These are phyloP conservation scores for Kalmanozyma brasiliensis DNA, from an alignment of 1,284 basidiomycete genomes.

Conservation along the genomic window DNA sequence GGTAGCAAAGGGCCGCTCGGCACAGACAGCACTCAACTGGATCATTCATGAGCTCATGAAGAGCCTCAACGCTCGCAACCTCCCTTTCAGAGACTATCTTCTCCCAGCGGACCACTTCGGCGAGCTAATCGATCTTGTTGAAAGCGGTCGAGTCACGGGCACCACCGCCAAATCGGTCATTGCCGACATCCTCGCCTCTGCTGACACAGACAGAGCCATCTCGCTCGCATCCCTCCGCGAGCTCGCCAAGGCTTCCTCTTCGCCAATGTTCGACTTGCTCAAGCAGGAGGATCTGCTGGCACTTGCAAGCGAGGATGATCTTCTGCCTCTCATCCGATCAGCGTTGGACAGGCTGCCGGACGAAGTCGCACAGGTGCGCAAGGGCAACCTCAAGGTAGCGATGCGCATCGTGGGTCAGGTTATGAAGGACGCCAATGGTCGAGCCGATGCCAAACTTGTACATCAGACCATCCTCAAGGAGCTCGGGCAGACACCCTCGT, in stretches of 20 bases:
- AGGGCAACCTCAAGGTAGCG: slow-evolving; percentile 82
- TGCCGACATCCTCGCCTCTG: slow-evolving; percentile 43
- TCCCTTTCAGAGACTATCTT: slow-evolving; percentile 46
- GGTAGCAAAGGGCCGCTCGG: slow-evolving; percentile 43
- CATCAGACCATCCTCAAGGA: slow-evolving; percentile 39
- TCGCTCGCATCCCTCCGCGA: slow-evolving; percentile 13
- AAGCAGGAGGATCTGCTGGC: slow-evolving; percentile 28
- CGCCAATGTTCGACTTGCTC: slow-evolving; percentile 39
- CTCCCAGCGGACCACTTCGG: slow-evolving; percentile 74
- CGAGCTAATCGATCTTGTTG: slow-evolving; percentile 81
- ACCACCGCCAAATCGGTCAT: slow-evolving; percentile 66
- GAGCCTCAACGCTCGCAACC: slow-evolving; percentile 43
- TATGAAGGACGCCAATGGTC: slow-evolving; percentile 84
- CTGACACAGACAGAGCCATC: not conserved
- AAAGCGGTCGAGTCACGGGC: slow-evolving; percentile 74
- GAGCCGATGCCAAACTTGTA: slow-evolving; percentile 74
- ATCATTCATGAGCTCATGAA: slow-evolving; percentile 62
- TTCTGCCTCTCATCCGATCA: slow-evolving; percentile 72
- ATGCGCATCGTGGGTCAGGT: slow-evolving; percentile 89
- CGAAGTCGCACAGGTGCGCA: slow-evolving; percentile 77
- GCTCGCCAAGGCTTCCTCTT: slow-evolving; percentile 6
- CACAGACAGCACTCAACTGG: slow-evolving; percentile 81
- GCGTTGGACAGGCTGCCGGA: slow-evolving; percentile 78
- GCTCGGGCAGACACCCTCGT: slow-evolving; percentile 14
- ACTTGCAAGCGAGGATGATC: slow-evolving; percentile 27